phyloP scores from a whole-genome alignment of 306 rosid genomes.

The Ormosia emarginata region DNA sequence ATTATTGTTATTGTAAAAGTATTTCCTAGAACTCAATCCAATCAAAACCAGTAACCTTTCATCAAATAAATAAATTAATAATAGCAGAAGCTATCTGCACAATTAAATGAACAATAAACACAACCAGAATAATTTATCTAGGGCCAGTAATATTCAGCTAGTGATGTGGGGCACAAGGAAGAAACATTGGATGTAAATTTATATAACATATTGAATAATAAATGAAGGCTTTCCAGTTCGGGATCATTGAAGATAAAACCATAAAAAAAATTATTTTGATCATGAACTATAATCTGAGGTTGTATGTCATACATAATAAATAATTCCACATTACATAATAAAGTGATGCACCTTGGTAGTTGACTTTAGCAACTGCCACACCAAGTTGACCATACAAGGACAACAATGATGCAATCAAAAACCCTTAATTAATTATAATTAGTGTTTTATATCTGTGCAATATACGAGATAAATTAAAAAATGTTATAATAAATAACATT shows the following conservation, averaged over 20 bases:
- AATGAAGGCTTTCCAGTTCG: background rate
- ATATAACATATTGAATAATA: background rate
- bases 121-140: background rate
- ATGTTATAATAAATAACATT: too few species aligned
- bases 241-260: background rate
- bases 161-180: background rate
- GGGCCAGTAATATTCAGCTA: background rate
- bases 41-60: background rate
- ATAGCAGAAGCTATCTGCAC: background rate
- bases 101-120: background rate
- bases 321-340: conserved; percentile 13
- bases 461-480: too few species aligned
- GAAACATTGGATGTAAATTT: background rate
- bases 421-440: conserved; percentile 2
- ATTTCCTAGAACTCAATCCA: background rate
- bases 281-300: background rate
- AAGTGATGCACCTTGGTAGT: conserved; percentile 24
- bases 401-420: conserved; percentile 22
- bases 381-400: conserved; percentile 37
- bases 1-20: background rate
- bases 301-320: conserved; percentile 6
- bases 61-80: background rate
- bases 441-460: too few species aligned
- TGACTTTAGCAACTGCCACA: conserved; percentile 36
- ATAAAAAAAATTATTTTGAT: background rate